Percentiles rank a stretch among this genome's conserved stretches.
phyloP scores from a whole-genome alignment of 768 basidiomycete species.

The Phanerochaete carnosa region DNA sequence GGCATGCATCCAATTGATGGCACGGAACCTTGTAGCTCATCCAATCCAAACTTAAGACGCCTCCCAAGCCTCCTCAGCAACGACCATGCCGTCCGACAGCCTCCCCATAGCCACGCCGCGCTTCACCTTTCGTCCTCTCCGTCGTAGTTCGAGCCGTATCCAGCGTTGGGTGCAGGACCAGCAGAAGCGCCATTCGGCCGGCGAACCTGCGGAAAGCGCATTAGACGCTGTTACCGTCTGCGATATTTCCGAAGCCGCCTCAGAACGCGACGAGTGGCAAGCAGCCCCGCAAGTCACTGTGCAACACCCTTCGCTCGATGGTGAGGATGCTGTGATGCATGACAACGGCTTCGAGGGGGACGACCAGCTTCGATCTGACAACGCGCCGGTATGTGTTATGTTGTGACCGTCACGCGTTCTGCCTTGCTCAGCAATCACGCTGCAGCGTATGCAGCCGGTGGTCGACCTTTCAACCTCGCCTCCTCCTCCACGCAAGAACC shows the following conservation, averaged over 20 bases:
- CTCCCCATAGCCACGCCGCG: slow-evolving; percentile 9
- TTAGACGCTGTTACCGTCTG: slow-evolving; percentile 20
- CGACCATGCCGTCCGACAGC: slow-evolving; percentile 11
- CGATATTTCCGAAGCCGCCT: slow-evolving; percentile 12
- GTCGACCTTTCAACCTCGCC: slow-evolving; percentile 17
- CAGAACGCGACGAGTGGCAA: slow-evolving; percentile 37
- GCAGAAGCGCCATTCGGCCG: slow-evolving; percentile 23
- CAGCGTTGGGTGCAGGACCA: slow-evolving; percentile 45
- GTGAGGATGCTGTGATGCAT: slow-evolving; percentile 32
- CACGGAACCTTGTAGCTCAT: neutral
- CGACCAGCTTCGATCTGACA: slow-evolving; percentile 19
- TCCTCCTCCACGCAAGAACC: slow-evolving; percentile 26
- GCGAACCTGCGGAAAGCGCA: slow-evolving; percentile 11
- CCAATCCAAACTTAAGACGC: neutral
- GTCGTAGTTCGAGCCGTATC: slow-evolving; percentile 36
- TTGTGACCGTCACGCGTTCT: slow-evolving; percentile 16
- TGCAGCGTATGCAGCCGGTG: slow-evolving; percentile 6
- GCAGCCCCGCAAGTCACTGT: slow-evolving; percentile 35
- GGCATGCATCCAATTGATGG: neutral
- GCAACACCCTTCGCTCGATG: slow-evolving; percentile 4
- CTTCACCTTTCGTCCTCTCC: slow-evolving; percentile 20
- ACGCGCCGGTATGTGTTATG: slow-evolving; percentile 22
- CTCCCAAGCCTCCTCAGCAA: slow-evolving; percentile 3
- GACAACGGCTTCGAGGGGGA: slow-evolving; percentile 39
- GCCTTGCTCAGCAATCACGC: neutral